phyloP scores from a whole-genome alignment of 192 early-diverging fungal species.

The Allomyces arbusculus region DNA sequence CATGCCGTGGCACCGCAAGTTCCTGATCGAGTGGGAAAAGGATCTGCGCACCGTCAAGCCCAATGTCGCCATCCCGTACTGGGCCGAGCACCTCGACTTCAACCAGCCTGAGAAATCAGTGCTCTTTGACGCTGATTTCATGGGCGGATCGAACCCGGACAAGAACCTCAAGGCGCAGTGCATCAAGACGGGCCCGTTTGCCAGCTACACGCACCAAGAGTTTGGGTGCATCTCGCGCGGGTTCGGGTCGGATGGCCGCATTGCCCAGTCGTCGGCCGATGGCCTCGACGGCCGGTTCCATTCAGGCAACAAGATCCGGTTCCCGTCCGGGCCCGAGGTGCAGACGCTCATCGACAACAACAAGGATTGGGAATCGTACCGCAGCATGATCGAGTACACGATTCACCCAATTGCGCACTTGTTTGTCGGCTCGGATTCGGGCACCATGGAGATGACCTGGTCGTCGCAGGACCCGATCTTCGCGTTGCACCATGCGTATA shows the following conservation, averaged over 20 bases:
- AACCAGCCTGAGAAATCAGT: not conserved
- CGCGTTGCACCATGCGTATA: not conserved
- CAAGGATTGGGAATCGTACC: not conserved
- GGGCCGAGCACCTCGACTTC: not conserved
- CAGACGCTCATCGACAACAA: not conserved
- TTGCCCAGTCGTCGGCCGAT: not conserved
- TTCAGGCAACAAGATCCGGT: not conserved
- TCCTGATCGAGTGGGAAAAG: not conserved
- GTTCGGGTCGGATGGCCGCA: not conserved
- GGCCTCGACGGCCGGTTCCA: too few species aligned
- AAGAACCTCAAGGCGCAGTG: not conserved
- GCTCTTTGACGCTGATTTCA: not conserved
- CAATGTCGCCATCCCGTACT: not conserved
- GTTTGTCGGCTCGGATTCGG: not conserved
- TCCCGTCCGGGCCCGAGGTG: not conserved
- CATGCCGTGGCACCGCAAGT: not conserved
- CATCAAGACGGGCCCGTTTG: not conserved
- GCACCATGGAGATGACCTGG: not conserved
- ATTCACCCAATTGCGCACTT: not conserved
- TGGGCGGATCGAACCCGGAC: not conserved
- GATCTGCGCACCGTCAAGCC: not conserved
- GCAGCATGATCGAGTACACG: not conserved
- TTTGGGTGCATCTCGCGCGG: not conserved
- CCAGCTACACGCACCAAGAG: not conserved
- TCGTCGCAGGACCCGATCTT: not conserved